Base-by-base conservation (phyloP, 441 rosid genomes). In the Pelargonium australe region DNA sequence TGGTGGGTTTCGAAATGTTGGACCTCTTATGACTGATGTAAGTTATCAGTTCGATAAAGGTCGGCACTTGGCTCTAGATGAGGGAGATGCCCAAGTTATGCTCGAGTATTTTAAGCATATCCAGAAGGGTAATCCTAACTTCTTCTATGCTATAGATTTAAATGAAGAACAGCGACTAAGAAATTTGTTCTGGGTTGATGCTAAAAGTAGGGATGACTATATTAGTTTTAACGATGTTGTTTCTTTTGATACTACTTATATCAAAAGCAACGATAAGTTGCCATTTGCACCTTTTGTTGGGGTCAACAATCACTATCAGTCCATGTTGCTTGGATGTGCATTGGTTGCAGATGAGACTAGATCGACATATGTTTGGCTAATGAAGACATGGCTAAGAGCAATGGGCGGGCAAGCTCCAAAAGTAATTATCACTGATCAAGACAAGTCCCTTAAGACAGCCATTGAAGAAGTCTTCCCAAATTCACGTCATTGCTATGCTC, bases 241-340 rank as follows among this genome's bases (percentile, higher is more conserved):
- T 62, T 89, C 90, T 68, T 80, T 91, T 53, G 97, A 91, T 72
- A 78, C 88, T 13, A 82, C 82, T 58, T 91, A 89, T 61, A 72
- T 87, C 53, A 85, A 87, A 77, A 85, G 82, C 83, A 89, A 86
- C 75, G 85, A 91, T 73, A 91, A 87, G 82, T 78, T 89, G 83
- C 95, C 97, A 47, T 89, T 91, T 72, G 90, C 84, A 57, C 72
- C 85, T 55, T 84, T 91, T 77, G 79, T 89, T 72, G 95, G 97
- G 25, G 95, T 87, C 75, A 91, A 91, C 75, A 95, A 91, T 68
- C 97, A 91, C 64, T 91, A 84, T 69, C 97, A 89, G 37, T 84
- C 84, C 72, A 77, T 89, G 82, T 80, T 91, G 62, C 91, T 89
- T 76, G 97, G 97, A 70, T 89, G 93, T 77, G 95, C 90, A 23